Percentiles rank a stretch among this genome's conserved stretches.
Conservation (phyloP, 768 basidiomycete genomes). For the Suillus subalutaceus region DNA sequence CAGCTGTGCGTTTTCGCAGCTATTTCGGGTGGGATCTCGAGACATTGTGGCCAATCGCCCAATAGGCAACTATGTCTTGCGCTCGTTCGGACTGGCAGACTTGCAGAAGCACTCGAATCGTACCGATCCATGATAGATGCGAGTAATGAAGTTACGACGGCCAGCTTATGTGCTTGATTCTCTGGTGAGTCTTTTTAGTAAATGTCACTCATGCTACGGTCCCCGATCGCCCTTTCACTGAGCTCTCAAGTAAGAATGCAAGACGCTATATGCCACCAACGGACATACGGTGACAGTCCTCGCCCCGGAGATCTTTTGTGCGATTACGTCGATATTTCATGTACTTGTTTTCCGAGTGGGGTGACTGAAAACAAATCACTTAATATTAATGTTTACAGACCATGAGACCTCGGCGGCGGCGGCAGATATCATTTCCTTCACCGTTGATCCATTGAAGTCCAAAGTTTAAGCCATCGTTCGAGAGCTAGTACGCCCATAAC, state of each 20-base stretch:
- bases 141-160: background rate
- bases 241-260: background rate
- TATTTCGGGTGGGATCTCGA: background rate
- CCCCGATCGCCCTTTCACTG: background rate
- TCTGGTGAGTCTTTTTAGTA: background rate
- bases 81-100: background rate
- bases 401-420: no score
- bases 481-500: no score
- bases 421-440: no score
- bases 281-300: no score
- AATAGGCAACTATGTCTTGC: background rate
- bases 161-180: background rate
- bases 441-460: background rate
- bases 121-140: background rate
- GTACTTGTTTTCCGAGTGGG: no score
- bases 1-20: background rate
- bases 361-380: no score
- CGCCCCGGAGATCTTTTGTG: background rate
- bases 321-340: background rate
- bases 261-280: background rate
- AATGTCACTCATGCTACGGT: background rate
- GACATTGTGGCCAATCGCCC: background rate
- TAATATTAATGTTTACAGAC: no score
- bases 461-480: background rate
- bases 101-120: background rate